Percentiles rank a stretch among this genome's conserved stretches.
Conservation (phyloP, 139 green algal species). For the Chlorella sorokiniana region DNA sequence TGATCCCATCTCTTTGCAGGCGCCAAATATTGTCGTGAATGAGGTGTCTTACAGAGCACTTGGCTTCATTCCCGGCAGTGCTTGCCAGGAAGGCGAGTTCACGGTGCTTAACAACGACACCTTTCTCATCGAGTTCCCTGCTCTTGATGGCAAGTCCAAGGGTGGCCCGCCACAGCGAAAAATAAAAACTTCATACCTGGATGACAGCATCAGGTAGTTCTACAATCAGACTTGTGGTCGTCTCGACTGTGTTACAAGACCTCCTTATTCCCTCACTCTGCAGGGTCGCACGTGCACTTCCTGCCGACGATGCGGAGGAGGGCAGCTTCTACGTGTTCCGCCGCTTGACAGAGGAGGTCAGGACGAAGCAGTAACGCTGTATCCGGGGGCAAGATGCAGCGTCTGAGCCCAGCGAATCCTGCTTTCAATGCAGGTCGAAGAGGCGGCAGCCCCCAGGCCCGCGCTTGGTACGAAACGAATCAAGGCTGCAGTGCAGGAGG, state of each 20-base stretch:
- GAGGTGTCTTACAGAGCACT: constrained; percentile 41
- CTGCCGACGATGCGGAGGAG: not conserved
- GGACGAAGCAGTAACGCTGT: not conserved
- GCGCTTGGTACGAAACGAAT: constrained; percentile 9
- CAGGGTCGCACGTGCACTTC: constrained; percentile 8
- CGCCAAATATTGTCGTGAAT: not conserved
- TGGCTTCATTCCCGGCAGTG: constrained; percentile 39
- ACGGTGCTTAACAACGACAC: constrained; percentile 16
- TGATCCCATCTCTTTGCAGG: too few relatives aligned
- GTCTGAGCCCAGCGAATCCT: not conserved
- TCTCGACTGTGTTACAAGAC: not conserved
- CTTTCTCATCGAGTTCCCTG: constrained; percentile 37
- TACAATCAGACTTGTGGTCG: not conserved
- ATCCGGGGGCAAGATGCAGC: not conserved
- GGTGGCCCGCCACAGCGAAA: constrained; percentile 27
- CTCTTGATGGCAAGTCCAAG: constrained; percentile 19
- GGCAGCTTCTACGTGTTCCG: constrained; percentile 7
- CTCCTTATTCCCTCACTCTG: not conserved
- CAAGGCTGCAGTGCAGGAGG: constrained; percentile 1
- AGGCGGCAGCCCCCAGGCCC: not conserved
- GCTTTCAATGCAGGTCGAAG: not conserved
- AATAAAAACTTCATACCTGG: constrained; percentile 39
- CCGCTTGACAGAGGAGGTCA: constrained; percentile 7
- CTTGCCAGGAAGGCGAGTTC: constrained; percentile 36
- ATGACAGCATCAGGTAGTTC: constrained; percentile 39